phyloP scores from a whole-genome alignment of 2,329 filamentous ascomycete genomes.

The Myriosclerotinia scirpicola region DNA sequence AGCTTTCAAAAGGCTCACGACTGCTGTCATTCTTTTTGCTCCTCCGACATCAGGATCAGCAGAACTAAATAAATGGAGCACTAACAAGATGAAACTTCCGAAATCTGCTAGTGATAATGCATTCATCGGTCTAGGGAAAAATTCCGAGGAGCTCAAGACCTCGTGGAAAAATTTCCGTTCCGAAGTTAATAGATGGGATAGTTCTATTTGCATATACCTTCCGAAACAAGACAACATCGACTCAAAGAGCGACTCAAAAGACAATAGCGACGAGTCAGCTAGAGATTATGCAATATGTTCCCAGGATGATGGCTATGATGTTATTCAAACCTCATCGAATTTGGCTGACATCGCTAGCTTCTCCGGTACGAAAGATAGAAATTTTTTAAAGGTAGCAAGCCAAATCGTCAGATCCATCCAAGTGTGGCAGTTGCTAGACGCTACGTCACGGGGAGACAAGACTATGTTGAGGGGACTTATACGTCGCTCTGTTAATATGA shows the following conservation, averaged over 20 bases:
- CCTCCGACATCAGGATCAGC: background rate
- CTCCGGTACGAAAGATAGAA: background rate
- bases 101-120: background rate
- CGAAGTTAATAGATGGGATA: background rate
- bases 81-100: background rate
- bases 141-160: background rate
- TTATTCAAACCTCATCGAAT: background rate
- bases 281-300: background rate
- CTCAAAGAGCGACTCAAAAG: background rate
- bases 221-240: background rate
- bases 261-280: background rate
- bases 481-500: background rate
- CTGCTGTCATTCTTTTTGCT: background rate
- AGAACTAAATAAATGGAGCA: background rate
- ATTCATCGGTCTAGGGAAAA: background rate
- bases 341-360: background rate
- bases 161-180: background rate
- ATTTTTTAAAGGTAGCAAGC: background rate
- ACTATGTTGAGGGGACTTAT: background rate
- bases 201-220: background rate
- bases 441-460: background rate
- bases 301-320: background rate
- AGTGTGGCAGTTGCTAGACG: background rate
- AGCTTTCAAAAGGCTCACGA: background rate
- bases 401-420: too few relatives aligned